Evolutionary conservation across 768 basidiomycete species (phyloP).

Genomic region (Glaciozyma martinii): DNA sequence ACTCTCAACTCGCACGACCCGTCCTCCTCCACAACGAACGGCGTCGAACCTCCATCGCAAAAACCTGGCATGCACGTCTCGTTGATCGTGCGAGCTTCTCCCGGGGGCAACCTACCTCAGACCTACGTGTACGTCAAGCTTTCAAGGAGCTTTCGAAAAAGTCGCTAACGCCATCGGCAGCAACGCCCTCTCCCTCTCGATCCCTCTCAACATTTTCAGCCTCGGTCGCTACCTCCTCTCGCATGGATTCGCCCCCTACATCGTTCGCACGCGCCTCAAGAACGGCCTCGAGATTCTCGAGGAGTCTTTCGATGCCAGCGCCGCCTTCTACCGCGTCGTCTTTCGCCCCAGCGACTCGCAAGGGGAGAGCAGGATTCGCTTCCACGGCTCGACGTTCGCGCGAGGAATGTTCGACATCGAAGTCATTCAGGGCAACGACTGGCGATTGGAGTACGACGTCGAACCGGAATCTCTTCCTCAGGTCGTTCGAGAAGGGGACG

Average conservation of each 20-base stretch:
- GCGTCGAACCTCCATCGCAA: not conserved
- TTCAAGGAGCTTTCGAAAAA: not conserved
- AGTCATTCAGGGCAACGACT: not conserved
- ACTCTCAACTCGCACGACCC: not conserved
- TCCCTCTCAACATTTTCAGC: slow-evolving; percentile 19
- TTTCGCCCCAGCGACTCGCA: not conserved
- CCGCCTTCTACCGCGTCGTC: slow-evolving; percentile 4
- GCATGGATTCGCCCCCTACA: slow-evolving; percentile 22
- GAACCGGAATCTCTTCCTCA: slow-evolving; percentile 38
- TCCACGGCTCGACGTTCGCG: slow-evolving; percentile 6
- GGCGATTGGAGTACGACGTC: not conserved
- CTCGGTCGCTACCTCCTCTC: slow-evolving; percentile 22
- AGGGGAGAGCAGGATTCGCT: slow-evolving; percentile 5
- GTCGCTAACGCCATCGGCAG: not conserved
- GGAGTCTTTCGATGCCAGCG: slow-evolving; percentile 13
- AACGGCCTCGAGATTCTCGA: not conserved
- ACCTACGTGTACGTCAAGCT: not conserved
- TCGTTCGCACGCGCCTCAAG: not conserved
- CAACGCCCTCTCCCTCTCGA: slow-evolving; percentile 20
- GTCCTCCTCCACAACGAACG: not conserved
- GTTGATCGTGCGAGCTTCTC: slow-evolving; percentile 15
- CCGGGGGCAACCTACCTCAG: slow-evolving; percentile 21
- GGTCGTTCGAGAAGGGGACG: too few species aligned
- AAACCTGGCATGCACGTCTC: slow-evolving; percentile 15
- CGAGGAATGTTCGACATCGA: not conserved